Evolutionary conservation across 345 rosid genomes (phyloP), one percentile per base, ranked within the genome.

Genomic region (Limnanthes douglasii): DNA sequence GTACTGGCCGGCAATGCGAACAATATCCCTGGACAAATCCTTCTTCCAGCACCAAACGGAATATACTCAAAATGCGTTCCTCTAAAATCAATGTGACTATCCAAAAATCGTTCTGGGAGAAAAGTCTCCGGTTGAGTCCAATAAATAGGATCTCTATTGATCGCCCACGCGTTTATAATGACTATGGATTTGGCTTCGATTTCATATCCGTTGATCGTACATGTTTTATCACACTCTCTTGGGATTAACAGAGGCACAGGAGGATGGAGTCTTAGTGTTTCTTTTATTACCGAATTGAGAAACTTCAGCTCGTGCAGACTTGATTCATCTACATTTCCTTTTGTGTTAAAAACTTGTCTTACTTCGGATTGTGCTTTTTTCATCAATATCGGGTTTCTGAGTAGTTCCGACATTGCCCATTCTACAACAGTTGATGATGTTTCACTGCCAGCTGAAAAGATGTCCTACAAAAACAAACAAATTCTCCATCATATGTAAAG

Each of bases 111-210:
- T 11, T 63, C 65, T 1, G 61, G 67, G 4, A 30, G 9, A 23
- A 60, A 65, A 1, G 5, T 43, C 21, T 65, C 66, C 1, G 66
- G 49, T 5, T 65, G 50, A 11, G 5, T 22, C 66, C 72, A 60
- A 18, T 48, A 37, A 10, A 18, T 24, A 1, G 63, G 60, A 41
- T 65, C 60, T 29, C 71, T 50, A n/a, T 51, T 54, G 3, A 55
- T 18, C 0, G 56, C 57, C 70, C 70, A 64, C 6, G 46, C 50
- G 18, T 62, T 53, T 5, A 48, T 18, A 31, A 65, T 39, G n/a
- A 48, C 60, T 37, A n/a, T 55, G 3, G 56, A 11, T 2, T 55
- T 55, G 4, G 22, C 31, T 0, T 59, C 53, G 4, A 65, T 45
- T 0, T 43, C 27, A 15, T 32, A 59, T 5, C 66, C 59, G 4